Percentiles rank a stretch among this genome's conserved stretches.
Evolutionary conservation across 2,329 filamentous ascomycete species (phyloP).

Genomic region (Didymella glomerata): DNA sequence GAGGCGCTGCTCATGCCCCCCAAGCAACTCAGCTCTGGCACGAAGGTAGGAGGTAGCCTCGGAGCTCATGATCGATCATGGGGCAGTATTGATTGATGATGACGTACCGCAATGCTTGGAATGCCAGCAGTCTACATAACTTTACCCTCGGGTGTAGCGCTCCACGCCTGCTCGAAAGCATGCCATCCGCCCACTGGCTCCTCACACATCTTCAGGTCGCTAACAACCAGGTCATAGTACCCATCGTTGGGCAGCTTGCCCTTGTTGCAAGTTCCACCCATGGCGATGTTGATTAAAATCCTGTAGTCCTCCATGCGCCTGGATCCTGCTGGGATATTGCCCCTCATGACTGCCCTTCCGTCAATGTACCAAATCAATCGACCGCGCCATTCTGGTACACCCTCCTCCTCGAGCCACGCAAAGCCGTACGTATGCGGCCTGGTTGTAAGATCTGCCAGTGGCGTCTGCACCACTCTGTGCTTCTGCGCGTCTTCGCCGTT

Average conservation of each 20-base stretch:
- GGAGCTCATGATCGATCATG: too few species aligned
- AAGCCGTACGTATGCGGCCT: conserved; percentile 64
- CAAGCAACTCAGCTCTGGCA: too few species aligned
- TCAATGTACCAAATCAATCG: conserved; percentile 68
- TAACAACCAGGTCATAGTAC: conserved; percentile 65
- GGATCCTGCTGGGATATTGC: conserved; percentile 61
- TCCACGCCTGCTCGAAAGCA: conserved; percentile 63
- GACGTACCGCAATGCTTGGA: neutral
- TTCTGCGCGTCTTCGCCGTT: conserved; percentile 64
- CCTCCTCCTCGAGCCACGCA: conserved; percentile 62
- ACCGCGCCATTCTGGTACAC: conserved; percentile 54
- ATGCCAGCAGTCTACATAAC: conserved; percentile 26
- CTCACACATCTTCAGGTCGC: conserved; percentile 62
- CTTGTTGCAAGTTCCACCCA: conserved; percentile 67
- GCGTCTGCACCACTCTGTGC: conserved; percentile 64
- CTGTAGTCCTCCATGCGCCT: conserved; percentile 65
- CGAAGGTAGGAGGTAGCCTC: too few species aligned
- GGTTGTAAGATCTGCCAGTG: conserved; percentile 58
- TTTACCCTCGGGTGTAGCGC: conserved; percentile 44
- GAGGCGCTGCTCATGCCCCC: too few species aligned
- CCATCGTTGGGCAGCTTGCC: conserved; percentile 63
- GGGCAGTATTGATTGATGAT: neutral
- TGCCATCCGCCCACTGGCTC: conserved; percentile 65
- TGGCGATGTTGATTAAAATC: conserved; percentile 67
- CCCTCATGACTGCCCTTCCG: conserved; percentile 66